phyloP scores from a whole-genome alignment of 2,329 filamentous ascomycete genomes.

The Helminthosporium solani region DNA sequence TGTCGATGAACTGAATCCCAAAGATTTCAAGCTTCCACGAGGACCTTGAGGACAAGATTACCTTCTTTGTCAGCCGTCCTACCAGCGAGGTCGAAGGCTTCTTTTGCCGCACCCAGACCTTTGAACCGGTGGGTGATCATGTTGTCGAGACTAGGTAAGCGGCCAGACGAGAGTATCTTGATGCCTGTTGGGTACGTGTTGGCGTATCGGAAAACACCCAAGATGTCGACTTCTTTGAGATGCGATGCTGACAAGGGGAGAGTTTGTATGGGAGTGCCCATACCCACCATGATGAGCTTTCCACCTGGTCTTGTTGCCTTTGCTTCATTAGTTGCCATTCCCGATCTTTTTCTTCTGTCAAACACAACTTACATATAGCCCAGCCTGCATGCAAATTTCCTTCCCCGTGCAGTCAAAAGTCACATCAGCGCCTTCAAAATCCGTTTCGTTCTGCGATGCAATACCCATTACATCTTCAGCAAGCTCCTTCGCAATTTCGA shows the following conservation, averaged over 20 bases:
- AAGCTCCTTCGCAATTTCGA: conserved; percentile 38
- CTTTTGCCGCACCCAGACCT: conserved; percentile 50
- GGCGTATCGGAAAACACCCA: conserved; percentile 60
- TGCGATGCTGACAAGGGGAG: conserved; percentile 57
- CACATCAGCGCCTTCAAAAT: conserved; percentile 44
- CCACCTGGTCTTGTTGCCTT: conserved; percentile 51
- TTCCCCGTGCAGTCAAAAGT: conserved; percentile 48
- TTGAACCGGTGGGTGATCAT: conserved; percentile 56
- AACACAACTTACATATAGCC: conserved; percentile 42
- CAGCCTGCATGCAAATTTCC: conserved; percentile 46
- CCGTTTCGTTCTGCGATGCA: conserved; percentile 37
- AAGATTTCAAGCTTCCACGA: conserved; percentile 30
- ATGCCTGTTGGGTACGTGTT: conserved; percentile 58
- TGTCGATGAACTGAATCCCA: no score
- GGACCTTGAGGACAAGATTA: conserved; percentile 55
- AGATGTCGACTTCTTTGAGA: conserved; percentile 57
- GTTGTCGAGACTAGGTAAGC: conserved; percentile 51
- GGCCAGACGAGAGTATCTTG: conserved; percentile 53
- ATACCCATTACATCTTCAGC: conserved; percentile 40
- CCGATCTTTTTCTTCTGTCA: not conserved
- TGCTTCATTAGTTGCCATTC: conserved; percentile 11
- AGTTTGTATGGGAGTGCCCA: conserved; percentile 58
- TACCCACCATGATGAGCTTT: conserved; percentile 57
- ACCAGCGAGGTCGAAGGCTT: conserved; percentile 54
- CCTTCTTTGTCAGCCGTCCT: conserved; percentile 54